These are phyloP conservation scores for Albizia julibrissin DNA, from an alignment of 306 rosid species.

Conservation along the genomic window DNA sequence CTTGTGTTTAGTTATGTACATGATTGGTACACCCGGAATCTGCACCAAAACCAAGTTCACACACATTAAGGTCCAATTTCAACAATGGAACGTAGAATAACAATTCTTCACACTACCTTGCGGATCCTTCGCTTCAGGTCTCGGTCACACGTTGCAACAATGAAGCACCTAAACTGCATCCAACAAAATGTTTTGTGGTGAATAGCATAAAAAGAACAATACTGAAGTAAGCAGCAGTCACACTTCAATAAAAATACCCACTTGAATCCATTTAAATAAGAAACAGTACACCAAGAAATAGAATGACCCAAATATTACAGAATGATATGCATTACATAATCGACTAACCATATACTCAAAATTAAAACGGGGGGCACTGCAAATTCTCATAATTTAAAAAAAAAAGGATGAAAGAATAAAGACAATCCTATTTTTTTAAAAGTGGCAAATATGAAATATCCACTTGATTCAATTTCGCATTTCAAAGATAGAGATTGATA, in stretches of 20 bases:
- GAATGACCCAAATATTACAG: constrained; percentile 8
- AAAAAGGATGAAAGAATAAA: neutral
- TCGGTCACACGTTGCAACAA: constrained; percentile 94
- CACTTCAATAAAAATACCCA: neutral
- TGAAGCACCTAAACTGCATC: constrained; percentile 79
- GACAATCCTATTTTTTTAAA: neutral
- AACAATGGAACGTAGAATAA: constrained; percentile 1
- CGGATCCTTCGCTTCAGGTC: constrained; percentile 91
- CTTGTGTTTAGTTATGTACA: constrained; percentile 82
- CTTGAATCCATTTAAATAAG: neutral
- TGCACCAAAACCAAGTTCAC: constrained; percentile 39
- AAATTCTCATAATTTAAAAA: constrained; percentile 2
- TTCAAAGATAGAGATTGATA: neutral
- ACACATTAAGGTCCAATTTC: neutral
- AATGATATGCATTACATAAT: too few relatives aligned
- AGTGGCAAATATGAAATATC: neutral
- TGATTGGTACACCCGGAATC: constrained; percentile 95
- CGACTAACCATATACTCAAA: too few relatives aligned
- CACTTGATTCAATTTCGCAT: neutral
- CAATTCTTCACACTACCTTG: constrained; percentile 53
- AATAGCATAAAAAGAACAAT: constrained; percentile 6
- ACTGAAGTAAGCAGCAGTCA: constrained; percentile 17
- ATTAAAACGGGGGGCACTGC: neutral
- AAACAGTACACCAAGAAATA: neutral
- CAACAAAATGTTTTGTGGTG: constrained; percentile 27